Base-by-base conservation (phyloP, 1,139 yeast species). In the Geotrichum carabidarum region DNA sequence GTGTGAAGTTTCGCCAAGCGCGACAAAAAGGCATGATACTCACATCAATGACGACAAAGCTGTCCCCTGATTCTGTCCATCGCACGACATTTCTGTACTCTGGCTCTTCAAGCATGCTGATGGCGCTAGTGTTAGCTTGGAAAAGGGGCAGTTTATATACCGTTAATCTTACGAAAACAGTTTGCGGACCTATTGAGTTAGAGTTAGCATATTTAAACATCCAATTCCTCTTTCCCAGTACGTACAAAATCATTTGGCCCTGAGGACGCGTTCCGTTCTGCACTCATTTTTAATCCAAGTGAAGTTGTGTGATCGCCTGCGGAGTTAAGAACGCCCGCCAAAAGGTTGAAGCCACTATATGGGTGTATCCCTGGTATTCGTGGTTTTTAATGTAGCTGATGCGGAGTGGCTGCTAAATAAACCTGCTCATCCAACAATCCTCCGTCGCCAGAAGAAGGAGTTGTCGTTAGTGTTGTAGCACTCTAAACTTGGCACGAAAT, bases 11-110 rank as follows among this genome's bases (percentile, higher is more conserved):
- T 11, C 7, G 18, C 7, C 12, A 41, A 41, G 12, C 14, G 22
- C 12, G 14, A 41, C 7, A 8, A 43, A 8, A 35, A 50, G 27
- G 8, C n/a, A n/a, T n/a, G 15, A 14, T 8, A 56, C 66, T 54
- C 44, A 65, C 71, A 71, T 93, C 95, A 44, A 86, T 69, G 35
- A 93, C 96, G 47, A 93, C 88, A 71, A 93, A 93, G 45, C 89
- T 81, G 65, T 88, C 94, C 1, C 97, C 97, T 22, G 69, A 68
- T 35, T 78, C 79, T 1, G 95, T 83, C 98, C 98, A 93, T 56
- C 86, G 74, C 11, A 93, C 96, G 36, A 88, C 81, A 57, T 79
- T 78, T 50, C 79, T 77, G 68, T 86, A 87, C 36, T 79, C 77
- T 58, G 86, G 87, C 59, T 84, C 90, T 66, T 88, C 95, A 43